A percentile compares a stretch with the other conserved stretches of the same genome.
Conservation (phyloP, 2,329 filamentous ascomycete species). For the Fusarium ramigenum region DNA sequence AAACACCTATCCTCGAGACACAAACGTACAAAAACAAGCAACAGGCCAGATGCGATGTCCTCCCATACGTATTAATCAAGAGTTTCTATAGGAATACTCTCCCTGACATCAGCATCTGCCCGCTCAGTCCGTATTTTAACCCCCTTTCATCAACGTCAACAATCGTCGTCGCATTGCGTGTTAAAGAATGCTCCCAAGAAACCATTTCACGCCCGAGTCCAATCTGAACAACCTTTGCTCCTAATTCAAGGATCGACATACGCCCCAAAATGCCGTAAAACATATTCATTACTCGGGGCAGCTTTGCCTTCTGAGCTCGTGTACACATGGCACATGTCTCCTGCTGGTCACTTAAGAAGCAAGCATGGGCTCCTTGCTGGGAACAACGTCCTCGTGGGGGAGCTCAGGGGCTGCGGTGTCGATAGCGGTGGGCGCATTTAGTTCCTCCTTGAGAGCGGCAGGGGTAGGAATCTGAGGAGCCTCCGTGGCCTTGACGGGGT, state of each 20-base stretch:
- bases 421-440: constrained; percentile 38
- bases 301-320: constrained; percentile 42
- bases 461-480: constrained; percentile 36
- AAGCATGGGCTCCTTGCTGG: constrained; percentile 41
- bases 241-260: constrained; percentile 39
- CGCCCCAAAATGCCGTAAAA: constrained; percentile 45
- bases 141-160: constrained; percentile 37
- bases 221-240: constrained; percentile 41
- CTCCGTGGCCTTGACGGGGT: constrained; percentile 43
- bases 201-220: constrained; percentile 40
- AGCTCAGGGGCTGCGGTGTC: constrained; percentile 42
- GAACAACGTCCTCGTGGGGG: constrained; percentile 33
- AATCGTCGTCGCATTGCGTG: constrained; percentile 40
- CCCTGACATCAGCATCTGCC: constrained; percentile 24
- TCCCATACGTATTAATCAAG: constrained; percentile 39
- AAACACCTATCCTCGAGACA: constrained; percentile 43
- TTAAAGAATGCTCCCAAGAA: constrained; percentile 41
- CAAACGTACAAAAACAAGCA: constrained; percentile 37
- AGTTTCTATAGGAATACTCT: constrained; percentile 2
- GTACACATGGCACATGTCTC: constrained; percentile 41
- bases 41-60: constrained; percentile 26
- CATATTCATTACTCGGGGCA: constrained; percentile 41
- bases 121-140: constrained; percentile 37
- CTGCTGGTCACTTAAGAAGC: constrained; percentile 43
- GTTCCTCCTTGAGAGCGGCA: constrained; percentile 39